These are phyloP conservation scores for Saccharum hybrid DNA, from an alignment of 202 grass and related monocot genomes.

Conservation along the genomic window DNA sequence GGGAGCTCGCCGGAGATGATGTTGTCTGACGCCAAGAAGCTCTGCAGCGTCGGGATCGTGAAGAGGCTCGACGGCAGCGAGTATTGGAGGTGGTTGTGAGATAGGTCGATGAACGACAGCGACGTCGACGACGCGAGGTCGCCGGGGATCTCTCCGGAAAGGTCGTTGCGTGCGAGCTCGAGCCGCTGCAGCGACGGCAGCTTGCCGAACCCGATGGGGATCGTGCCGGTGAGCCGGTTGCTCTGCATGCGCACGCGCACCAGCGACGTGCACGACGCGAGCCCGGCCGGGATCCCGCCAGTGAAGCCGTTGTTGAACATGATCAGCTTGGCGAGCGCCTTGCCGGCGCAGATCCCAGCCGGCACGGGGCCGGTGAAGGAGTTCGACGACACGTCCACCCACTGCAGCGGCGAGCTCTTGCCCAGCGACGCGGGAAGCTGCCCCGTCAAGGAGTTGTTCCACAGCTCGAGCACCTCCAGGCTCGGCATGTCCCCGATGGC, in stretches of 20 bases:
- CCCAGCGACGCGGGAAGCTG: constrained; percentile 68
- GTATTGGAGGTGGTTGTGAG: constrained; percentile 69
- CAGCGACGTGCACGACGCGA: constrained; percentile 72
- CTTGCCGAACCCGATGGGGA: constrained; percentile 69
- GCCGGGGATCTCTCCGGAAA: constrained; percentile 77
- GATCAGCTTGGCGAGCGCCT: constrained; percentile 72
- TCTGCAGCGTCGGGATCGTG: constrained; percentile 67
- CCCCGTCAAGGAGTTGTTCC: constrained; percentile 89
- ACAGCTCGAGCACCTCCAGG: constrained; percentile 82
- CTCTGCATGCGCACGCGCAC: constrained; percentile 81
- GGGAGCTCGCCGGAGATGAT: constrained; percentile 73
- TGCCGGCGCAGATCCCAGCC: constrained; percentile 65
- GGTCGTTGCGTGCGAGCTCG: constrained; percentile 77
- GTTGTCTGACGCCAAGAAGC: constrained; percentile 81
- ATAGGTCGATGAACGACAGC: constrained; percentile 90
- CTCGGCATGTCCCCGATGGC: constrained; percentile 60
- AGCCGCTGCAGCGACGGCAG: constrained; percentile 77
- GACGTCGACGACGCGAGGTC: constrained; percentile 65
- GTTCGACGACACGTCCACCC: constrained; percentile 94
- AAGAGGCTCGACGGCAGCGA: constrained; percentile 66
- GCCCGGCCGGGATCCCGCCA: constrained; percentile 59
- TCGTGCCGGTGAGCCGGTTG: constrained; percentile 69
- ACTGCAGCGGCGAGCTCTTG: constrained; percentile 69
- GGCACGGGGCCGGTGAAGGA: constrained; percentile 59
- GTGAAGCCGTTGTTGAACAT: constrained; percentile 86